phyloP scores from a whole-genome alignment of 2,329 filamentous ascomycete genomes.

The Fusarium praegraminearum region DNA sequence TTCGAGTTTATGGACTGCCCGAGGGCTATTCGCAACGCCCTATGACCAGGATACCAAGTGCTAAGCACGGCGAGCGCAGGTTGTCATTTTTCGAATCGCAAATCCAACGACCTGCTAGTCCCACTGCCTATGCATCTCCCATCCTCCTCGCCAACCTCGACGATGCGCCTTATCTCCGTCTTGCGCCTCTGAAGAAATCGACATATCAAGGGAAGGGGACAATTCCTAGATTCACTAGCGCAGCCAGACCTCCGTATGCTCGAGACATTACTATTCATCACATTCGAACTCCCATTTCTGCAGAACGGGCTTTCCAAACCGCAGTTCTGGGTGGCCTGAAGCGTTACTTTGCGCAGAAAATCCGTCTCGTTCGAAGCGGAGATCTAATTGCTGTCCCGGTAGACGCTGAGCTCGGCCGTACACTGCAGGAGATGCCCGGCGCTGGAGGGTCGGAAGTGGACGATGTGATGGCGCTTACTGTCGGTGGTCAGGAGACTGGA shows the following conservation, averaged over 20 bases:
- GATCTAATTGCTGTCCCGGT: slow-evolving; percentile 91
- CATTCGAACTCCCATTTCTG: slow-evolving; percentile 88
- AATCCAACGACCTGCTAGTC: slow-evolving; percentile 68
- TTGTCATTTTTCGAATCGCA: slow-evolving; percentile 77
- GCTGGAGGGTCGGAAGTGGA: slow-evolving; percentile 76
- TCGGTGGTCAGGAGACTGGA: slow-evolving; percentile 48
- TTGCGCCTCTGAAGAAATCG: slow-evolving; percentile 74
- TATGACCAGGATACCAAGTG: slow-evolving; percentile 70
- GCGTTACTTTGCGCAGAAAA: slow-evolving; percentile 85
- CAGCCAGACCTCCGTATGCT: slow-evolving; percentile 69
- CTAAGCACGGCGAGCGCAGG: slow-evolving; percentile 63
- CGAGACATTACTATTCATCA: slow-evolving; percentile 89
- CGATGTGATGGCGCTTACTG: slow-evolving; percentile 71
- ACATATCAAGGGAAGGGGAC: slow-evolving; percentile 63
- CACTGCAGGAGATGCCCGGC: slow-evolving; percentile 77
- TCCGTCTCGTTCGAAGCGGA: slow-evolving; percentile 84
- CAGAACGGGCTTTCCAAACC: slow-evolving; percentile 85
- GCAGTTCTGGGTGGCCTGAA: slow-evolving; percentile 89
- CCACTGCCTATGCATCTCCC: slow-evolving; percentile 82
- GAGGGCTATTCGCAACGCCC: slow-evolving; percentile 75
- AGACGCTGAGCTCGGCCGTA: slow-evolving; percentile 84
- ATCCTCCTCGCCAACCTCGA: slow-evolving; percentile 88
- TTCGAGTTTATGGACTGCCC: slow-evolving; percentile 88
- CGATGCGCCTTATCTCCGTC: slow-evolving; percentile 79
- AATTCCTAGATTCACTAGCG: slow-evolving; percentile 67